Evolutionary conservation across 331 rosid genomes (phyloP), one percentile per base, ranked within the genome.

Genomic region (Acacia concinna): DNA sequence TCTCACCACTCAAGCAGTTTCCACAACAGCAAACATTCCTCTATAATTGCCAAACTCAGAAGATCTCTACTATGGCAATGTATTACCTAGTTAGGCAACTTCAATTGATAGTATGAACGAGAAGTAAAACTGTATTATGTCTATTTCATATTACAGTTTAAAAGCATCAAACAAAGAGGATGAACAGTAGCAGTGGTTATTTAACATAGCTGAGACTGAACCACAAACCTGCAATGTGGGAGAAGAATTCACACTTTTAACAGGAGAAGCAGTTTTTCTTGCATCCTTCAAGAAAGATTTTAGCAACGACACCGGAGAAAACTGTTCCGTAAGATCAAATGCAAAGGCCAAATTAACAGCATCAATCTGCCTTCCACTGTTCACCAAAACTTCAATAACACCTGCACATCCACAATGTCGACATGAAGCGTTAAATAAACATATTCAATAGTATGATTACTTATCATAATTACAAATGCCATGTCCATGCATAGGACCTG

Each of bases 311-410:
- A 96, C 91, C 27, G 98, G 98, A 67, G 90, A 78, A 85, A 93
- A 93, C 81, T 79, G 91, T 41, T 84, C 90, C 6, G 92, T 89
- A 68, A 96, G 91, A 76, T 88, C 93, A 71, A 96, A 96, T 60
- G 98, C 97, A 78, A 89, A 91, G 77, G 98, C 92, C 93, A 96
- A 85, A 86, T 91, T 96, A 78, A 96, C 92, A 1, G 98, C 99
- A 77, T 96, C 99, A 84, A 96, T 91, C 83, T 93, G 99, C 79
- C 99, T 84, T 79, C 99, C 98, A 66, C 92, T 96, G 76, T 86
- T 91, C 62, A 89, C 90, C 77, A 96, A 81, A 76, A 93, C 91
- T 76, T 86, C 94, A 15, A 96, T 87, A 63, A 96, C 98, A 81
- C 97, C 99, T 95, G 94, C 64, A 84, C 49, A 74, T 70, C 72